phyloP scores from a whole-genome alignment of 1,139 yeast species.

The Casaregolazyma suthepensis region DNA sequence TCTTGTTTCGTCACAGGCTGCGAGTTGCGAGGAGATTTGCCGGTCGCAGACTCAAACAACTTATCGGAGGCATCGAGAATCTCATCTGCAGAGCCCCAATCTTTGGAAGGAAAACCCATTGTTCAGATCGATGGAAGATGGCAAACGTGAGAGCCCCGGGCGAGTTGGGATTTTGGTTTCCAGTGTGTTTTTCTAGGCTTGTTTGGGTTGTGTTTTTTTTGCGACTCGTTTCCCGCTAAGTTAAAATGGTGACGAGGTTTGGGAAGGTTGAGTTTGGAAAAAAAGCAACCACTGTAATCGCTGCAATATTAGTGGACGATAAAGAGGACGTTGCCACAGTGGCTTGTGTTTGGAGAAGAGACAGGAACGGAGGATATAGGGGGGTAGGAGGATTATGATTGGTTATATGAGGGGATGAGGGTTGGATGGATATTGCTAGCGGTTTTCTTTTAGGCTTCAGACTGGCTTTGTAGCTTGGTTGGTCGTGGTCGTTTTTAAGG shows the following conservation, averaged over 20 bases:
- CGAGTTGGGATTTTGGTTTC: neutral
- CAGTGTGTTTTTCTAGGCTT: neutral
- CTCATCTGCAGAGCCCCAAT: conserved; percentile 1
- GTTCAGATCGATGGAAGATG: neutral
- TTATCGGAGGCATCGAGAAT: conserved; percentile 7
- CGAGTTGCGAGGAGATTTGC: conserved; percentile 21
- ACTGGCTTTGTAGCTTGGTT: neutral
- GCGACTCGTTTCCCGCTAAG: neutral
- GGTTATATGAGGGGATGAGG: neutral
- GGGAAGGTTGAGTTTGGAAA: conserved; percentile 3
- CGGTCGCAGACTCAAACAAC: conserved; percentile 15
- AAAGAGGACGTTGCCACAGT: neutral
- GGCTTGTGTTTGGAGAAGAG: neutral
- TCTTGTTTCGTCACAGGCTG: conserved; percentile 3
- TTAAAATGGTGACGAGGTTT: neutral
- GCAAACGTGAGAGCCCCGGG: neutral
- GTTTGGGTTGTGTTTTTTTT: neutral
- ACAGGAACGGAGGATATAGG: neutral
- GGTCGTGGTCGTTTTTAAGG: neutral
- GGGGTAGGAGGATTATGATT: neutral
- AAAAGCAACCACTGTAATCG: conserved; percentile 7
- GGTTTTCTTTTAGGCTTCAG: neutral
- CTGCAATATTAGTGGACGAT: conserved; percentile 4
- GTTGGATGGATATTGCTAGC: neutral
- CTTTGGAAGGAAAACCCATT: neutral